Evolutionary conservation across 257 asterid species (phyloP).

Genomic region (Nicotiana otophora): DNA sequence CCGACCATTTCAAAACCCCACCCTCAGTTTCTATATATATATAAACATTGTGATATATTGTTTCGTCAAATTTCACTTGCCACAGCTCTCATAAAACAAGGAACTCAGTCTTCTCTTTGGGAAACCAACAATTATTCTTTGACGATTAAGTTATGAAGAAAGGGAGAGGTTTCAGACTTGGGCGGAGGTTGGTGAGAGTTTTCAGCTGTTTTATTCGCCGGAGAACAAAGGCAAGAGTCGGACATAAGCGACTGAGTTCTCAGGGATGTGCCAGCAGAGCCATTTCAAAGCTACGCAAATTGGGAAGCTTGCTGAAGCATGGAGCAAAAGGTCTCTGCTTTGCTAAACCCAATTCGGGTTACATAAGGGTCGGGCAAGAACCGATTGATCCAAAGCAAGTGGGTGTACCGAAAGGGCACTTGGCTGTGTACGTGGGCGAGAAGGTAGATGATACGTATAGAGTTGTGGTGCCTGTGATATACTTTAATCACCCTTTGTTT

Average conservation of each 20-base stretch:
- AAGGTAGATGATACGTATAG: conserved; percentile 42
- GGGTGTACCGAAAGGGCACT: conserved; percentile 49
- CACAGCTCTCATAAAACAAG: not conserved
- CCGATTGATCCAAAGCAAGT: not conserved
- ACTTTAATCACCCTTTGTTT: conserved; percentile 62
- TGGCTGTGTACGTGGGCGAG: conserved; percentile 64
- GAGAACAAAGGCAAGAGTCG: conserved; percentile 13
- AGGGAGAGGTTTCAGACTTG: conserved; percentile 39
- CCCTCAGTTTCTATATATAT: not conserved
- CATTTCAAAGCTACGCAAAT: conserved; percentile 31
- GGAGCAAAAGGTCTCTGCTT: conserved; percentile 20
- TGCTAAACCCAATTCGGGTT: conserved; percentile 20
- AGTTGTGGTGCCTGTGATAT: conserved; percentile 59
- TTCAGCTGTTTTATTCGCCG: conserved; percentile 33
- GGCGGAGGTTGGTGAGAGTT: conserved; percentile 31
- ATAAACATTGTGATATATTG: not conserved
- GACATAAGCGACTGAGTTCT: conserved; percentile 11
- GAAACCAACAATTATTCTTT: not conserved
- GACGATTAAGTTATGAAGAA: conserved; percentile 26
- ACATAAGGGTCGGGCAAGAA: conserved; percentile 31
- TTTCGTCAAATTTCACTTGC: not conserved
- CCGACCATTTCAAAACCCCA: conserved; percentile 12
- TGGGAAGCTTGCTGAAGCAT: conserved; percentile 22
- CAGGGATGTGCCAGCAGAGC: conserved; percentile 11
- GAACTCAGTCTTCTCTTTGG: not conserved